These are phyloP conservation scores for Panicum virgatum DNA, from an alignment of 202 grass and related monocot species.

Conservation along the genomic window DNA sequence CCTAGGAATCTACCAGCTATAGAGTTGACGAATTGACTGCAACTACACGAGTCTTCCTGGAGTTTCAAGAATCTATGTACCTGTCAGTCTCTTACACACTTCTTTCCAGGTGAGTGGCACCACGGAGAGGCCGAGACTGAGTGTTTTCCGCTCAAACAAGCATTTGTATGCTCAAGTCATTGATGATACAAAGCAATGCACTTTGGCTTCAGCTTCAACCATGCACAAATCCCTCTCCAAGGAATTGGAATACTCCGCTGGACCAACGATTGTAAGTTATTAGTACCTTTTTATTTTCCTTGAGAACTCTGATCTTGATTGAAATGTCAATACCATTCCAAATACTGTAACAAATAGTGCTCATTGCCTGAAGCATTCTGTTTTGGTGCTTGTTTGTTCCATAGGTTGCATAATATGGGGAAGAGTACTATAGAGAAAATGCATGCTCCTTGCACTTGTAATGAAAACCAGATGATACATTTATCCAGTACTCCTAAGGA, in stretches of 20 bases:
- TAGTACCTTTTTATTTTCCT: not conserved
- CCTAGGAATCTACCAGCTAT: not conserved
- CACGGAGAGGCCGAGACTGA: slow-evolving; percentile 80
- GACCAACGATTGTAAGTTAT: slow-evolving; percentile 80
- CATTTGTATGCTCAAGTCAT: slow-evolving; percentile 94
- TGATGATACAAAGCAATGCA: slow-evolving; percentile 87
- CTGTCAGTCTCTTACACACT: not conserved
- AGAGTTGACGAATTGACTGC: not conserved
- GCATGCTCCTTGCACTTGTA: slow-evolving; percentile 1
- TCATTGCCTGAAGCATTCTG: not conserved
- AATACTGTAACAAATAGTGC: not conserved
- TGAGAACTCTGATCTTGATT: not conserved
- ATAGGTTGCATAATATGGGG: not conserved
- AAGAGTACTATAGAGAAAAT: not conserved
- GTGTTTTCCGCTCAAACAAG: slow-evolving; percentile 79
- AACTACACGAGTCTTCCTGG: not conserved
- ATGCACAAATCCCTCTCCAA: slow-evolving; percentile 82
- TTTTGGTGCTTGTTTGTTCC: not conserved
- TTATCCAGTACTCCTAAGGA: not conserved
- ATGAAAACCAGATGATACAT: not conserved
- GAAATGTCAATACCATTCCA: not conserved
- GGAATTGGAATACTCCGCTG: slow-evolving; percentile 67
- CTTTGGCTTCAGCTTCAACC: slow-evolving; percentile 85
- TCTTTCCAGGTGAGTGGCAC: slow-evolving; percentile 72
- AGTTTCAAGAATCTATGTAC: not conserved